phyloP scores from a whole-genome alignment of 192 early-diverging fungal species.

The Spinellus fusiger region DNA sequence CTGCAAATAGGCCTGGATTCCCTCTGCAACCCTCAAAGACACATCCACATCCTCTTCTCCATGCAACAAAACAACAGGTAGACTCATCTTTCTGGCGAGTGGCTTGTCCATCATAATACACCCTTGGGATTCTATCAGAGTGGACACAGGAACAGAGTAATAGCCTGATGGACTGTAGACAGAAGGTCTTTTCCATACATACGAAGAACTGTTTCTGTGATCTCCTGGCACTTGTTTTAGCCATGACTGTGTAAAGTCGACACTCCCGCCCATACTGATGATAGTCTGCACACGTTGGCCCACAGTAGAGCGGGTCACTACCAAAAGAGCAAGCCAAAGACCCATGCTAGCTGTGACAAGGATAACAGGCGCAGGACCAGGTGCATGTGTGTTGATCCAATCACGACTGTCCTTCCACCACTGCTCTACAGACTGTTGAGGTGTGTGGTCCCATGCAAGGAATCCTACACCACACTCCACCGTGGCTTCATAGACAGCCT shows the following conservation, averaged over 20 bases:
- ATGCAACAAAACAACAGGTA: slow-evolving; percentile 15
- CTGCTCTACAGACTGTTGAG: slow-evolving; percentile 2
- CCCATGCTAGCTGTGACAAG: slow-evolving; percentile 28
- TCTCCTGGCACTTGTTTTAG: slow-evolving; percentile 13
- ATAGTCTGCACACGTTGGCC: neutral
- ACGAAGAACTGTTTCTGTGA: neutral
- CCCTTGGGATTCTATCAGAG: slow-evolving; percentile 10
- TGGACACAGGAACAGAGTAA: slow-evolving; percentile 21
- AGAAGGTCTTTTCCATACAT: slow-evolving; percentile 17
- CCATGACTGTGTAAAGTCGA: slow-evolving; percentile 27
- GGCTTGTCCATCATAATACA: slow-evolving; percentile 2
- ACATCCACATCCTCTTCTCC: slow-evolving; percentile 18
- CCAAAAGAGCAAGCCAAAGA: slow-evolving; percentile 16
- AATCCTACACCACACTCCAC: neutral
- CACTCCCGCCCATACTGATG: slow-evolving; percentile 20
- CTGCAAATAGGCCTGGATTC: neutral
- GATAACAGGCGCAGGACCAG: neutral
- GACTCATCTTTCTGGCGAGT: neutral
- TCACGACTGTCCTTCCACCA: slow-evolving; percentile 20
- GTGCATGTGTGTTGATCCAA: neutral
- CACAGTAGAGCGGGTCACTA: neutral
- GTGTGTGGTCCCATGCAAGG: slow-evolving; percentile 24
- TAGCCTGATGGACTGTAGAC: slow-evolving; percentile 16
- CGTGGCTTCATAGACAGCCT: slow-evolving; percentile 2
- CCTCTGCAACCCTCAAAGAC: neutral